Evolutionary conservation across 1,139 yeast genomes (phyloP), one percentile per base, ranked within the genome.

Genomic region (Chernovozyma aurita): DNA sequence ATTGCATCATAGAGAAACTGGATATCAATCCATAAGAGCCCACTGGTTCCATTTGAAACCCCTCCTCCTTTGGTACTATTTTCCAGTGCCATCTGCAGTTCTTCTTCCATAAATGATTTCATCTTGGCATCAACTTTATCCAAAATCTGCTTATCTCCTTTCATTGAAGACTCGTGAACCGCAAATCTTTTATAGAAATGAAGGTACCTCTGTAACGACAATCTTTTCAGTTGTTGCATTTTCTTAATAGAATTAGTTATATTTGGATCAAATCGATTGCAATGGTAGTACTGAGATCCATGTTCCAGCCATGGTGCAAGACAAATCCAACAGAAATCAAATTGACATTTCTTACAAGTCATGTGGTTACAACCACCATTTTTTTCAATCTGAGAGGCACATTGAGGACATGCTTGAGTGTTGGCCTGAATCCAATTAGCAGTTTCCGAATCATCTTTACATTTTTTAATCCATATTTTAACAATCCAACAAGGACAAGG

Each of bases 341-440:
- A 63, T 11, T 58, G 56, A 57, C 99, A 92, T 43, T 80, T 82
- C 4, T 76, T 67, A 57, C 99, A 92, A 0, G 80, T 74, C 96
- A 92, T 90, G 61, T 92, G 98, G 60, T 92, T 90, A 60, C 97
- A 92, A 0, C 97, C 97, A 22, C 97, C 97, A 53, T 83, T 84
- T 53, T 90, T 85, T 50, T 85, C 88, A 42, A 81, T 81, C n/a
- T 69, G 59, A 0, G 80, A 55, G 16, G 56, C 59, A 57, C 92
- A 82, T 44, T 71, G 65, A 3, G 94, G 90, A 54, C 98, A 92
- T 34, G 77, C 76, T 49, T 87, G 84, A 2, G 98, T 88, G 55
- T 92, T 81, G 3, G 86, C 81, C n/a, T 79, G 72, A 25, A 92
- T 80, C 97, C 97, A 92, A 49, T 83, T 78, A 2, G 83, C 75